Percentiles rank a stretch among this genome's conserved stretches.
phyloP scores from a whole-genome alignment of 2,329 filamentous ascomycete species.

The Colletotrichum spinosum region DNA sequence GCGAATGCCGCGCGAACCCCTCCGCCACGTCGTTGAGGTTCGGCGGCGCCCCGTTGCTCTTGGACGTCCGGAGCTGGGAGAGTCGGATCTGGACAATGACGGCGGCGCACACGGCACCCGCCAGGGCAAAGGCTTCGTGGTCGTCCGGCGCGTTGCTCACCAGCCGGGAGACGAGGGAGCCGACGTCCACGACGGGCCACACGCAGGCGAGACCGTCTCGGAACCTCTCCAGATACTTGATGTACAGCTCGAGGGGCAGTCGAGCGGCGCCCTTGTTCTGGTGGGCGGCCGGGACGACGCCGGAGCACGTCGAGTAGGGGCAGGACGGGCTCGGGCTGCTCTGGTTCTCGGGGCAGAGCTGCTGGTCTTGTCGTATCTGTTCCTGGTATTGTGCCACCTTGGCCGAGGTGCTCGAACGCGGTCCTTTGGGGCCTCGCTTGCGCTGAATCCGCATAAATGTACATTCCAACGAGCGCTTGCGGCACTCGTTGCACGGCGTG shows the following conservation, averaged over 20 bases:
- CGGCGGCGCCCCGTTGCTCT: neutral
- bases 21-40: neutral
- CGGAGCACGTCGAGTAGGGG: too few relatives aligned
- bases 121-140: slow-evolving; percentile 41
- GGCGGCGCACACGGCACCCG: slow-evolving; percentile 42
- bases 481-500: slow-evolving; percentile 11
- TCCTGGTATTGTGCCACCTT: neutral
- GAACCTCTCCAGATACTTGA: neutral
- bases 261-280: too few relatives aligned
- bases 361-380: slow-evolving; percentile 1
- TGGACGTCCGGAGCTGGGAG: slow-evolving; percentile 11
- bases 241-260: too few relatives aligned
- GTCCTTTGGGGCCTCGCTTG: slow-evolving; percentile 6
- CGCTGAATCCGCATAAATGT: slow-evolving; percentile 3
- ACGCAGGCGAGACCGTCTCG: too few relatives aligned
- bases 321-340: neutral
- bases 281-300: too few relatives aligned
- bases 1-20: neutral
- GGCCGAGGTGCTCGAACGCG: neutral
- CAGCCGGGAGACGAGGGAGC: neutral
- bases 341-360: neutral
- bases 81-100: slow-evolving; percentile 44
- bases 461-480: slow-evolving; percentile 13
- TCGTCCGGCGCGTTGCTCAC: slow-evolving; percentile 27
- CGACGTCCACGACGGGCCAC: too few relatives aligned